Evolutionary conservation across 345 rosid species (phyloP), one percentile per base, ranked within the genome.

Genomic region (Citrus sp.): DNA sequence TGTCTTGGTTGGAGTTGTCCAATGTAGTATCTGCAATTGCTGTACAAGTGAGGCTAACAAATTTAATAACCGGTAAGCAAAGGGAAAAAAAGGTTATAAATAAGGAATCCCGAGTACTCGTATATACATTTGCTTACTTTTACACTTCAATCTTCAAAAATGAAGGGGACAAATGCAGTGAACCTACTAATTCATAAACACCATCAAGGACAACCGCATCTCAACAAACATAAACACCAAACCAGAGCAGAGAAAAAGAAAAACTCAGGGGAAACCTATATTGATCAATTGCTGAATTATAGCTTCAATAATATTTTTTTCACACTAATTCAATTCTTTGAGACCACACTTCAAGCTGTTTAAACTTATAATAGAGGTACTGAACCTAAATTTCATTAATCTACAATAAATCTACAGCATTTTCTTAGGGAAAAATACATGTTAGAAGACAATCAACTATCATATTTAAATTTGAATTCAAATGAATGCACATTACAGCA

Each of bases 1-100:
- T 72, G 82, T 88, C 93, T 82, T 76, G 84, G 78, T 79, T 76
- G 56, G 86, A 82, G 56, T 67, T 85, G 75, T 82, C 87, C 70
- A 84, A 74, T 56, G 69, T 67, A 59, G 79, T 70, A 71, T 83
- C 95, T 81, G 85, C 37, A 75, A 49, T 73, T 56, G 21, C 77
- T 58, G 61, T 71, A 75, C 35, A 72, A 77, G 62, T 70, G 27
- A 9, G 60, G 76, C 34, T 46, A 49, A 67, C 42, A 59, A 59
- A 54, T 54, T 69, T 59, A 80, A 16, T 30, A 73, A 62, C 34
- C 56, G 66, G 34, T 67, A 73, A 68, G 13, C 65, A 69, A 67
- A 46, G 51, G 5, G 28, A 22, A 61, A 22, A 27, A 77, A 28
- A 42, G 19, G 28, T 19, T 49, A 25, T 28, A 35, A 21, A 64